Evolutionary conservation across 2,329 filamentous ascomycete species (phyloP), one percentile per base, ranked within the genome.

Genomic region (Diaporthe humulicola): DNA sequence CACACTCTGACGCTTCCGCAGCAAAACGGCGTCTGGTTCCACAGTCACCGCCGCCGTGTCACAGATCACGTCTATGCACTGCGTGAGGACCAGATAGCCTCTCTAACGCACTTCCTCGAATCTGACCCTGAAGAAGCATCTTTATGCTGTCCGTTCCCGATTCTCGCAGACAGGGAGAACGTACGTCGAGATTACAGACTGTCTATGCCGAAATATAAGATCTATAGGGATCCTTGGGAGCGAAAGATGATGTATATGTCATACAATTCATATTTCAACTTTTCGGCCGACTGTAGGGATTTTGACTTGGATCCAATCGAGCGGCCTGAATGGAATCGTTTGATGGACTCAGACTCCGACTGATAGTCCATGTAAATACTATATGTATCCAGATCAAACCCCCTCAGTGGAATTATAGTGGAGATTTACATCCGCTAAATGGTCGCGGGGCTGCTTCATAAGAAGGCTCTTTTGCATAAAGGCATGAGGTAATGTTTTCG

Each of bases 21-120:
- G 60, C 60, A 64, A 14, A 48, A 64, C 10, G 40, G 40, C 17
- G 60, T 64, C 17, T 64, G 60, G 60, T 64, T 64, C 25, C 60
- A 64, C 40, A 64, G 60, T 8, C 60, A 64, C 28, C 60, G 60
- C 17, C 40, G 9, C 4, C 12, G 25, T 33, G 60, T 64, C n/a
- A 48, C 60, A 14, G 9, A n/a, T 10, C 15, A 64, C 25, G 40
- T 64, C 1, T 64, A 64, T 58, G 56, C 56, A n/a, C 56, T 38
- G 9, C 30, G 33, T 25, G 33, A 58, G 19, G 56, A 50, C 12
- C 42, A 66, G 19, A 3, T 36, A 15, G 60, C 42, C 19, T 66
- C 60, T n/a, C 28, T 66, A 15, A 25, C 28, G 28, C 28, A 66
- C 6, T 66, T 66, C 19, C 42, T 66, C 10, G 60, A 66, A n/a